Conservation (phyloP, 345 rosid genomes). For the Lenwebbia sp. region DNA sequence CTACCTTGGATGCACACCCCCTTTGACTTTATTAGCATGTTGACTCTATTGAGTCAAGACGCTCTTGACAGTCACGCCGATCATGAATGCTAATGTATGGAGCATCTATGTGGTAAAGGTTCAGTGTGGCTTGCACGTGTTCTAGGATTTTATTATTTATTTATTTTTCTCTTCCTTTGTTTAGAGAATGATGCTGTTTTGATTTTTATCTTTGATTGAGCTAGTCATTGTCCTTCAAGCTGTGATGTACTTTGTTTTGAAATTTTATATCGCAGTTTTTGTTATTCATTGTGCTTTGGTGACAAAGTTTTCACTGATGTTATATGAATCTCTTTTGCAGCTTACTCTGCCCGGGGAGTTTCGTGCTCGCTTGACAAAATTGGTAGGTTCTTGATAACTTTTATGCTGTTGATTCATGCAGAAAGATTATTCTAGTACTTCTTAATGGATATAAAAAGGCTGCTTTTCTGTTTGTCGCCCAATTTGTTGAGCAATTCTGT, state of each 20-base stretch:
- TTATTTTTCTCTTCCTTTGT: background rate
- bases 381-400: constrained; percentile 44
- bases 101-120: background rate
- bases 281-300: background rate
- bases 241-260: background rate
- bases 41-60: background rate
- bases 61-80: background rate
- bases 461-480: background rate
- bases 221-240: background rate
- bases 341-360: constrained; percentile 78
- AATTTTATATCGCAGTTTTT: background rate
- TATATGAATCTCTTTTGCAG: constrained; percentile 21
- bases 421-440: background rate
- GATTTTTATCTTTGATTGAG: background rate
- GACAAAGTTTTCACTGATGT: background rate
- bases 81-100: background rate
- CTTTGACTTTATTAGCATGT: background rate
- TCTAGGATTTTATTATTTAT: background rate
- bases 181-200: background rate
- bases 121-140: background rate
- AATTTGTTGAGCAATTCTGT: background rate
- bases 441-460: background rate
- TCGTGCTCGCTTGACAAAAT: constrained; percentile 66
- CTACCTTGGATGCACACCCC: background rate
- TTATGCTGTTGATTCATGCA: background rate